A percentile compares a stretch with the other conserved stretches of the same genome.
phyloP scores from a whole-genome alignment of 305 asterid genomes.

The Plantago lanceolata region DNA sequence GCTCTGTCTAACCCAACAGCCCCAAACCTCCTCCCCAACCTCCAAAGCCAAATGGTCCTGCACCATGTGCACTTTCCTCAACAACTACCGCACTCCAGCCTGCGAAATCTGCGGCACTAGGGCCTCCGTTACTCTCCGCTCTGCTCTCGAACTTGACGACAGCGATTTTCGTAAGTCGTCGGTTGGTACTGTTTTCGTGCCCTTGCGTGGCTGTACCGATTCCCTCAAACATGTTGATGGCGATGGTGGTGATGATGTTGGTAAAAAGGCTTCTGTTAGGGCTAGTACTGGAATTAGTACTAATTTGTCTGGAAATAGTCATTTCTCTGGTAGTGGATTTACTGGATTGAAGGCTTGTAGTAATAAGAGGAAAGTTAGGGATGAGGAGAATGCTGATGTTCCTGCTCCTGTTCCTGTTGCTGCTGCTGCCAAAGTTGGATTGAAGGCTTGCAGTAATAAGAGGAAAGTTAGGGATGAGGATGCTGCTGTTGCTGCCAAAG shows the following conservation, averaged over 20 bases:
- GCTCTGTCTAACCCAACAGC: slow-evolving; percentile 49
- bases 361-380: slow-evolving; percentile 59
- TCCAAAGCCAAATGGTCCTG: slow-evolving; percentile 69
- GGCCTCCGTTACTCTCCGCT: slow-evolving; percentile 50
- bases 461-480: slow-evolving; percentile 49
- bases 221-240: not conserved
- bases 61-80: slow-evolving; percentile 69
- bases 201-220: slow-evolving; percentile 45
- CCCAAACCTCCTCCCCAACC: slow-evolving; percentile 24
- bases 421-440: slow-evolving; percentile 24
- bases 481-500: slow-evolving; percentile 23
- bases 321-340: slow-evolving; percentile 14
- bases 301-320: slow-evolving; percentile 15
- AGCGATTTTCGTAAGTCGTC: slow-evolving; percentile 42
- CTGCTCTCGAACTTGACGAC: slow-evolving; percentile 56
- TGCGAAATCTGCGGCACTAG: slow-evolving; percentile 81
- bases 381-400: slow-evolving; percentile 28
- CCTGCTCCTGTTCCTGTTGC: slow-evolving; percentile 22
- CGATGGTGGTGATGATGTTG: slow-evolving; percentile 20
- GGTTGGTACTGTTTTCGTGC: slow-evolving; percentile 72
- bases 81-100: slow-evolving; percentile 37
- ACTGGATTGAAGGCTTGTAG: slow-evolving; percentile 33
- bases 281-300: slow-evolving; percentile 19
- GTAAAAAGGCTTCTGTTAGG: slow-evolving; percentile 5
- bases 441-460: slow-evolving; percentile 44